Evolutionary conservation across 768 basidiomycete genomes (phyloP), one percentile per base, ranked within the genome.

Genomic region (Suillus plorans): DNA sequence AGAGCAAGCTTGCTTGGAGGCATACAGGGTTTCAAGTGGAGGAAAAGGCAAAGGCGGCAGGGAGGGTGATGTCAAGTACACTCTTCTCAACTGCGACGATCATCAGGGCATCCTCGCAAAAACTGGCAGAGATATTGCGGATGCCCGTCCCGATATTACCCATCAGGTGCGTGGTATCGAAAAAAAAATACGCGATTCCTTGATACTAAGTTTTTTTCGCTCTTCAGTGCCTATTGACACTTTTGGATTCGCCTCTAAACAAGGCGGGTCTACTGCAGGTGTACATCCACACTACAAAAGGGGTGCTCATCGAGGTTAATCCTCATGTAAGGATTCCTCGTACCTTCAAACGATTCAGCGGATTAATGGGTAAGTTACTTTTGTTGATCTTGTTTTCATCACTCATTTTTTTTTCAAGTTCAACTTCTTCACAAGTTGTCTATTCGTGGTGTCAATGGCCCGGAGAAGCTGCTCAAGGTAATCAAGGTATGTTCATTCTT

Each of bases 91-190:
- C 78, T 99, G 97, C 77, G 97, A 99, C 75, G 97, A 99, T 70
- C 97, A 98, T 78, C 97, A 99, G 76, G 97, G 97, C 63, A 97
- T 99, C 69, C 82, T 99, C 67, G 97, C 97, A 5, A 99, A 97
- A 78, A 97, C 95, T 0, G 95, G 95, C 18, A 86, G 97, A 74
- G 97, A 99, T 78, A 99, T 99, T 66, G 97, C 97, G 18, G 96
- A 99, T 79, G 97, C 97, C n/a, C 82, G 97, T 68, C 97, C 97
- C 2, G 97, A 99, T 79, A 99, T 99, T 72, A 99, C 97, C 0
- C 97, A 99, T 75, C 97, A 98, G 86, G 95, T 94, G 64, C 60
- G 84, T 74, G 34, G 59, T 39, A 55, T 37, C 62, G 18, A 36
- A n/a, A 47, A 25, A n/a, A 42, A n/a, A 42, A 34, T 25, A 8